A percentile compares a stretch with the other conserved stretches of the same genome.
Conservation (phyloP, 805 yeast genomes). For the Candida gorgasii region DNA sequence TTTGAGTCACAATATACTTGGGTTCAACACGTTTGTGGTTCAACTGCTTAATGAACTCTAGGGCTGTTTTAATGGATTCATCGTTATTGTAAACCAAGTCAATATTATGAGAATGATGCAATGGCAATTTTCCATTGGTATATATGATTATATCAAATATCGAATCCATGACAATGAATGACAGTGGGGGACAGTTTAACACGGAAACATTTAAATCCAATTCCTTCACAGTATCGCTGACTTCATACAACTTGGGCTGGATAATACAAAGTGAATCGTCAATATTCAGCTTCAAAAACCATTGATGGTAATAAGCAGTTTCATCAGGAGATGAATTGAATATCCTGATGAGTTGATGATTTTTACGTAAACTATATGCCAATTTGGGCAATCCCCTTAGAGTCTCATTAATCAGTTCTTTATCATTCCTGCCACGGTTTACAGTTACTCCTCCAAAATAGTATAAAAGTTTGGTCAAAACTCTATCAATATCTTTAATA, state of each 20-base stretch:
- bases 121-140: slow-evolving; percentile 18
- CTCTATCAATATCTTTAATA: slow-evolving; percentile 26
- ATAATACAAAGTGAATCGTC: slow-evolving; percentile 25
- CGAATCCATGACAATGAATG: slow-evolving; percentile 32
- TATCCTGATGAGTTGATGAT: slow-evolving; percentile 35
- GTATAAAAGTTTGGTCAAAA: slow-evolving; percentile 25
- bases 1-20: slow-evolving; percentile 31
- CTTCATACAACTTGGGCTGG: slow-evolving; percentile 29
- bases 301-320: slow-evolving; percentile 40
- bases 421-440: slow-evolving; percentile 12
- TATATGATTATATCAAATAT: slow-evolving; percentile 28
- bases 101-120: slow-evolving; percentile 32
- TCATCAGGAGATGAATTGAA: slow-evolving; percentile 49
- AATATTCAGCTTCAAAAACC: slow-evolving; percentile 24
- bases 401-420: slow-evolving; percentile 25
- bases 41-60: slow-evolving; percentile 17
- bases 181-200: slow-evolving; percentile 10
- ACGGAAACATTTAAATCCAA: slow-evolving; percentile 21
- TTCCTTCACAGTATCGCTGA: slow-evolving; percentile 6
- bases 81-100: slow-evolving; percentile 16
- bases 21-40: slow-evolving; percentile 20
- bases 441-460: slow-evolving; percentile 29
- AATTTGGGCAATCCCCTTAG: slow-evolving; percentile 31
- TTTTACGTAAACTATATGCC: slow-evolving; percentile 35
- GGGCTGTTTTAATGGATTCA: slow-evolving; percentile 14